Conservation (phyloP, 2,329 filamentous ascomycete species). For the Karstenula rhodostoma region DNA sequence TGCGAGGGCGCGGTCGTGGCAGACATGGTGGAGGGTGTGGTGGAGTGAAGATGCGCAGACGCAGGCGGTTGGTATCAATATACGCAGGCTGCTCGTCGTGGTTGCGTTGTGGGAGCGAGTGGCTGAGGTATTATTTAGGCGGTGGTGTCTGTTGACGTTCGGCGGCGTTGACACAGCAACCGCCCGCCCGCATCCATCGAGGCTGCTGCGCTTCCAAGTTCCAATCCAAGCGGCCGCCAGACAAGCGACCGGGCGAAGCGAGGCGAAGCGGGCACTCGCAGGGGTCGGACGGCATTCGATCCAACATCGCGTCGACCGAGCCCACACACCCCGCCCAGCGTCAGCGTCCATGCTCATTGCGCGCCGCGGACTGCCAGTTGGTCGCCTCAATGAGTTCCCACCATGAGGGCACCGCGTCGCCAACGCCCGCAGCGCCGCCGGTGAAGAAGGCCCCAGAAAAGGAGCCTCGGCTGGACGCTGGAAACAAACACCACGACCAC, state of each 20-base stretch:
- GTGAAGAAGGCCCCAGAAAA: conserved; percentile 12
- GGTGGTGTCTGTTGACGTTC: conserved; percentile 12
- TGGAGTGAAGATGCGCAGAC: conserved; percentile 9
- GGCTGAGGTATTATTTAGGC: conserved; percentile 11
- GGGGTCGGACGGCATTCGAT: background rate
- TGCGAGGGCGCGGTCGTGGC: conserved; percentile 42
- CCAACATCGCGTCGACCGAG: background rate
- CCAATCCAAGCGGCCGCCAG: background rate
- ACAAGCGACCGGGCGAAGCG: no score
- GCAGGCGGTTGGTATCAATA: conserved; percentile 13
- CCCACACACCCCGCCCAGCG: conserved; percentile 5
- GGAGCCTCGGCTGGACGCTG: conserved; percentile 67
- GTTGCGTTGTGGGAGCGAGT: conserved; percentile 14
- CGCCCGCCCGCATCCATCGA: background rate
- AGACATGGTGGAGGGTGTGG: conserved; percentile 30
- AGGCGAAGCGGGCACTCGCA: background rate
- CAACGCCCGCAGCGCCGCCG: background rate
- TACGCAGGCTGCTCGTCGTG: conserved; percentile 1
- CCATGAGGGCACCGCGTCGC: conserved; percentile 14
- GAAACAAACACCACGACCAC: conserved; percentile 77
- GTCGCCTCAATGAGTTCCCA: conserved; percentile 35
- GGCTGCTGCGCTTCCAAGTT: conserved; percentile 1
- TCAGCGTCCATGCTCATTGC: conserved; percentile 24
- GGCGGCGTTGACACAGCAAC: conserved; percentile 9
- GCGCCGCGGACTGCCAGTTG: conserved; percentile 18